phyloP scores from a whole-genome alignment of 1,284 basidiomycete species.

The Malassezia obtusa region DNA sequence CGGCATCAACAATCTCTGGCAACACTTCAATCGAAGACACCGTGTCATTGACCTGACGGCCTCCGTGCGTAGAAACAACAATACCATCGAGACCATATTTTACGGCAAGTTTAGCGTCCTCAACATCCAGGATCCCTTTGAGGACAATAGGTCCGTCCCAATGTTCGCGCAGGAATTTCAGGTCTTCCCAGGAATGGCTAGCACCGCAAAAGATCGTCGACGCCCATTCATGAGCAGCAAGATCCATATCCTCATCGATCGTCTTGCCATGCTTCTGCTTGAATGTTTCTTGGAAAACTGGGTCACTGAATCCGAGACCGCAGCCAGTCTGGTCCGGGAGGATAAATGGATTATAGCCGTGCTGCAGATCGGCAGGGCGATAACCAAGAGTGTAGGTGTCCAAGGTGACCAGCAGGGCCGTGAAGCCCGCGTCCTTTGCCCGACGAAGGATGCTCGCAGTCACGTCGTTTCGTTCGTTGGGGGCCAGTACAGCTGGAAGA shows the following conservation, averaged over 20 bases:
- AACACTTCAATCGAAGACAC: slow-evolving; percentile 28
- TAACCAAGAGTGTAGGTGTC: too few relatives aligned
- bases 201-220: not conserved
- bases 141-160: slow-evolving; percentile 38
- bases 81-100: slow-evolving; percentile 36
- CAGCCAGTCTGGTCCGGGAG: slow-evolving; percentile 51
- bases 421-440: slow-evolving; percentile 58
- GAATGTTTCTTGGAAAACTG: slow-evolving; percentile 29
- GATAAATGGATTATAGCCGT: slow-evolving; percentile 47
- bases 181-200: slow-evolving; percentile 34
- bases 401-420: too few relatives aligned
- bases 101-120: slow-evolving; percentile 31
- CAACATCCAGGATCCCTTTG: slow-evolving; percentile 34
- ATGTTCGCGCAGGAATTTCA: slow-evolving; percentile 23
- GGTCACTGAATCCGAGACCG: slow-evolving; percentile 35
- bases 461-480: slow-evolving; percentile 53
- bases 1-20: slow-evolving; percentile 22
- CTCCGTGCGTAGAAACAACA: slow-evolving; percentile 42
- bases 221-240: slow-evolving; percentile 25
- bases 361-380: too few relatives aligned
- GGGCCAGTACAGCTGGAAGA: slow-evolving; percentile 53
- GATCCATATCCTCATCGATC: slow-evolving; percentile 27
- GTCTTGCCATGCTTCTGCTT: not conserved
- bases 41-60: slow-evolving; percentile 40
- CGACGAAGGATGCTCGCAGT: slow-evolving; percentile 59